phyloP scores from a whole-genome alignment of 1,139 yeast species.

The Maudiozyma humilis region DNA sequence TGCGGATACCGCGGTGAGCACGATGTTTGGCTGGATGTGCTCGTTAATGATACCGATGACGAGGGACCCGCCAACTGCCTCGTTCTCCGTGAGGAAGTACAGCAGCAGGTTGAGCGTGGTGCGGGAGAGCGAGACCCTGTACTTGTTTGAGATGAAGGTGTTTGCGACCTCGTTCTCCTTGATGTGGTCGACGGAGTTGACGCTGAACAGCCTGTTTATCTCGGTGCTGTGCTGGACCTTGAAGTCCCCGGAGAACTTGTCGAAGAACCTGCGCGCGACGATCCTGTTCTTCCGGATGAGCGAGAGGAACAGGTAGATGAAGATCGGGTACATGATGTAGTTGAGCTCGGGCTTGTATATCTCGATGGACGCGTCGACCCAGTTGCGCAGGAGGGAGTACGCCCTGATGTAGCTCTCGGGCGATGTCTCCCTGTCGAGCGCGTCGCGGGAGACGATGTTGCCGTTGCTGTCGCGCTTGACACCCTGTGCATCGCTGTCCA shows the following conservation, averaged over 20 bases:
- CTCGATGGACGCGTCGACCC: slow-evolving; percentile 90
- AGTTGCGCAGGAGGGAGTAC: slow-evolving; percentile 67
- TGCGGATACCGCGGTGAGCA: slow-evolving; percentile 26
- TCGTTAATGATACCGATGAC: slow-evolving; percentile 80
- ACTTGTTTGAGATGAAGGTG: slow-evolving; percentile 64
- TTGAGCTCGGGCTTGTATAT: slow-evolving; percentile 84
- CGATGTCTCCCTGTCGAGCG: slow-evolving; percentile 34
- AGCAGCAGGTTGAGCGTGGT: slow-evolving; percentile 78
- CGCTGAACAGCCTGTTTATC: slow-evolving; percentile 59
- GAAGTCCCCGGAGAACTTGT: slow-evolving; percentile 67
- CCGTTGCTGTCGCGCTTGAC: slow-evolving; percentile 34
- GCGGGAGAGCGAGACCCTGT: slow-evolving; percentile 67
- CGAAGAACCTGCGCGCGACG: slow-evolving; percentile 68
- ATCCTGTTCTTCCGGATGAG: slow-evolving; percentile 55
- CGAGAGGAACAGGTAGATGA: slow-evolving; percentile 80
- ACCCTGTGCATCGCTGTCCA: background rate
- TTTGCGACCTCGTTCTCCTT: slow-evolving; percentile 74
- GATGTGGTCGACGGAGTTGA: slow-evolving; percentile 73
- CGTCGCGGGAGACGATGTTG: slow-evolving; percentile 28
- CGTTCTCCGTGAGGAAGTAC: slow-evolving; percentile 85
- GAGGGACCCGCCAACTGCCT: slow-evolving; percentile 84
- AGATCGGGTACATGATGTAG: slow-evolving; percentile 78
- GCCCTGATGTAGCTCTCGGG: slow-evolving; percentile 72
- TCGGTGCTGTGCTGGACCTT: slow-evolving; percentile 71
- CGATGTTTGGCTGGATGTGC: slow-evolving; percentile 60